phyloP scores from a whole-genome alignment of 148 eudicot species.

The Rhododendron vialii region DNA sequence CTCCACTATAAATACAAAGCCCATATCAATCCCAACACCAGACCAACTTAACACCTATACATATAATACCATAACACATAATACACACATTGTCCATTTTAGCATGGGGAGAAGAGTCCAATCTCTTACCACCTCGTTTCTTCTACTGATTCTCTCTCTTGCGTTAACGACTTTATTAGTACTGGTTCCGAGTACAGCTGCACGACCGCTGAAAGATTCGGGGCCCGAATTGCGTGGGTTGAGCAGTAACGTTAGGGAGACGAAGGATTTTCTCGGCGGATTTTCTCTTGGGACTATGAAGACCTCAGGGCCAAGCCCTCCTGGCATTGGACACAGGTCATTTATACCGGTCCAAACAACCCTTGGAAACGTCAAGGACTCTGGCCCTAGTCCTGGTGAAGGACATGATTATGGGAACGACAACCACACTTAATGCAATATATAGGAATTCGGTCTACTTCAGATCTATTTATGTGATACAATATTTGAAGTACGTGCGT shows the following conservation, averaged over 20 bases:
- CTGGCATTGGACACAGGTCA: neutral
- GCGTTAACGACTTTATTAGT: neutral
- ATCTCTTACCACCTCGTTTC: neutral
- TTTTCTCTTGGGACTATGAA: neutral
- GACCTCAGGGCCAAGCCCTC: neutral
- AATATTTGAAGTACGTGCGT: neutral
- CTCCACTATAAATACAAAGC: conserved; percentile 1
- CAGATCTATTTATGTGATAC: neutral
- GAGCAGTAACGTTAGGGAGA: neutral
- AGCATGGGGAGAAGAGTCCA: neutral
- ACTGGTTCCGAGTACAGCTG: neutral
- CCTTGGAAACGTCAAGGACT: neutral
- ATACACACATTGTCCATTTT: neutral
- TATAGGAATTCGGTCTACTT: neutral
- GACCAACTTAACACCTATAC: neutral
- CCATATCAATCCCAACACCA: neutral
- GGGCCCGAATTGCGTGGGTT: neutral
- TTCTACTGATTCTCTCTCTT: neutral
- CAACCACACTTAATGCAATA: neutral
- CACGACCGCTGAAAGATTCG: neutral
- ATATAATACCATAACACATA: neutral
- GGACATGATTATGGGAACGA: conserved; percentile 9
- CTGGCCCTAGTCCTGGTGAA: conserved; percentile 26
- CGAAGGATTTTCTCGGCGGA: neutral
- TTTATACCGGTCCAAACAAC: neutral